Conservation (phyloP, 108 stramenopile species). For the Cyclostephanos tholiformis region DNA sequence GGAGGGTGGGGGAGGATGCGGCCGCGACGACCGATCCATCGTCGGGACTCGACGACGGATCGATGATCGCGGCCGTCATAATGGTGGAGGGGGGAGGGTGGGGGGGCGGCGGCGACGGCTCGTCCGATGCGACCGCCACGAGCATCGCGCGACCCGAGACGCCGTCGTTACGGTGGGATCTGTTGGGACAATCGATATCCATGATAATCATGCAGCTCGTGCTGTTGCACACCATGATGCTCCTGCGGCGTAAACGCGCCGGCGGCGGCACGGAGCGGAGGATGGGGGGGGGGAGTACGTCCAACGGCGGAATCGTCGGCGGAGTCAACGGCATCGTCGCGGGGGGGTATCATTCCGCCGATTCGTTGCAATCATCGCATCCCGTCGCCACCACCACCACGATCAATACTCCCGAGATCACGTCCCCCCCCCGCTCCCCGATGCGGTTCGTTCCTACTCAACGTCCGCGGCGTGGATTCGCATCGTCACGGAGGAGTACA, state of each 20-base stretch:
- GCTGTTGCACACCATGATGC: slow-evolving; percentile 44
- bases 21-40: too few relatives aligned
- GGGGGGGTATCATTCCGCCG: neutral
- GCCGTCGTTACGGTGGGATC: slow-evolving; percentile 28
- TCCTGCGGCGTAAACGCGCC: slow-evolving; percentile 19
- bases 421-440: neutral
- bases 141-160: slow-evolving; percentile 2
- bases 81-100: too few relatives aligned
- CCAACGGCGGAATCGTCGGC: neutral
- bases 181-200: slow-evolving; percentile 44
- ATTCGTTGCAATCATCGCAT: neutral
- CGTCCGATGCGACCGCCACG: neutral
- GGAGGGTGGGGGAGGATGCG: neutral
- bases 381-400: too few relatives aligned
- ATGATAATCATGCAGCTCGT: slow-evolving; percentile 46
- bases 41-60: neutral
- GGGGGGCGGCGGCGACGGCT: too few relatives aligned
- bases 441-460: neutral
- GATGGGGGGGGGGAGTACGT: slow-evolving; percentile 16
- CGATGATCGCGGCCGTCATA: neutral
- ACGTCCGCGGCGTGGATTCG: neutral
- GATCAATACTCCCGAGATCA: neutral
- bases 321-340: neutral
- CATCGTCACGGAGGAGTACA: too few relatives aligned
- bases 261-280: neutral